Base-by-base conservation (phyloP, 2,329 filamentous ascomycete genomes). In the Microdochium nivale region DNA sequence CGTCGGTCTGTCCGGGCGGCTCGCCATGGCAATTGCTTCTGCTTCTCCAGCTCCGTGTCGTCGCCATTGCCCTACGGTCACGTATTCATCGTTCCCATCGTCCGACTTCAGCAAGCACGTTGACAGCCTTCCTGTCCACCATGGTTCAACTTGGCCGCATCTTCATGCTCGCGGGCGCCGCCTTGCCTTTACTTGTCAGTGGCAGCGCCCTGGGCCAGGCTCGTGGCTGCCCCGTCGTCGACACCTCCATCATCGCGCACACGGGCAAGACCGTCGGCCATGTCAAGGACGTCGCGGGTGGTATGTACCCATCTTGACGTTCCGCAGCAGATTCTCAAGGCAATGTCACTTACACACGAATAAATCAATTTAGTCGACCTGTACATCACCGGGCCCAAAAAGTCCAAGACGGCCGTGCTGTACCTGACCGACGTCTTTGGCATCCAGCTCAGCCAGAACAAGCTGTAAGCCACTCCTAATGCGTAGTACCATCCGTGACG, bases 381-480 rank as follows among this genome's bases (percentile, higher is more conserved):
- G 55, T 67, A 67, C 47, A 60, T 64, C 46, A 66, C 63, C 8
- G 61, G 62, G 7, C 40, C 40, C 25, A 53, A 60, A 13, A 47
- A 56, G 24, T 61, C 62, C 10, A 57, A 60, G 43, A 58, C 51
- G 44, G 64, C 61, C 7, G 63, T 67, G 19, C 48, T 67, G 21
- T 67, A 66, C 51, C 49, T 67, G 49, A 67, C 64, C 2, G 65
- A 67, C 25, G 57, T 67, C 14, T 67, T 58, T 48, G 65, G 65
- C 10, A 65, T 67, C 49, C 60, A 66, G 49, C 56, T 66, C 48
- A 51, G 56, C 13, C 53, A 66, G 48, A 66, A 67, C 55, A 59
- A 56, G 46, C 56, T 65, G 62, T 64, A 33, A 35, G 55, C 35
- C 51, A 46, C 7, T 33, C n/a, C 4, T 25, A 23, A 25, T 1